A percentile compares a stretch with the other conserved stretches of the same genome.
phyloP scores from a whole-genome alignment of 495 filamentous ascomycete genomes.

The Parachaetomium inaequale region DNA sequence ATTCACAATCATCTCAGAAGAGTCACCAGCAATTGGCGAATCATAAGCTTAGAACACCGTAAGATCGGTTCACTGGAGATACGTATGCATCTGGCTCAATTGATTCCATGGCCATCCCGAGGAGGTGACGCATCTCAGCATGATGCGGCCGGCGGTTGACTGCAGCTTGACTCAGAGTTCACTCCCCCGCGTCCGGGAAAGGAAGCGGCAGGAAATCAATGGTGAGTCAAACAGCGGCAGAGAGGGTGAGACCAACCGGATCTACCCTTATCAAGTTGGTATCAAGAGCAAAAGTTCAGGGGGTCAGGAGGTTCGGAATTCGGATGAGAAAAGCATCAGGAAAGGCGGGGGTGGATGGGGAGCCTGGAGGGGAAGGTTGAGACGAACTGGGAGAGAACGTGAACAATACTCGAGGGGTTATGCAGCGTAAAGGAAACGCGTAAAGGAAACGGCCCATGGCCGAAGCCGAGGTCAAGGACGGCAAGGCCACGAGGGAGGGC shows the following conservation, averaged over 20 bases:
- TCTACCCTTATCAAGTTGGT: neutral
- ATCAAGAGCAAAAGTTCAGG: neutral
- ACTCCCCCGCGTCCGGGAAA: neutral
- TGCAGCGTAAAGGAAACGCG: too few species aligned
- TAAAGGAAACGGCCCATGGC: too few species aligned
- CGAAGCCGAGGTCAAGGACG: too few species aligned
- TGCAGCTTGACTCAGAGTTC: constrained; percentile 6
- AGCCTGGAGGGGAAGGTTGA: too few species aligned
- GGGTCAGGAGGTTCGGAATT: neutral
- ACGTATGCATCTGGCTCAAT: neutral
- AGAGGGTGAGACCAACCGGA: neutral
- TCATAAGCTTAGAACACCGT: neutral
- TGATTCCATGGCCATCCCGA: neutral
- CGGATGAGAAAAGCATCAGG: neutral
- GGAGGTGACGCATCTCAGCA: neutral
- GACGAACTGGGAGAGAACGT: too few species aligned
- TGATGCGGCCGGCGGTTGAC: neutral
- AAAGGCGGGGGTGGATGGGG: neutral
- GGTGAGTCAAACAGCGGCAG: neutral
- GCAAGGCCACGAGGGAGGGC: too few species aligned
- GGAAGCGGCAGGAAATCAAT: neutral
- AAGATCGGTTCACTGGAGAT: neutral
- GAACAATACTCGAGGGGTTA: too few species aligned
- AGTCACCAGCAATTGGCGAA: constrained; percentile 1
- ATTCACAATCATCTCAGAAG: neutral